Evolutionary conservation across 2,329 filamentous ascomycete genomes (phyloP), one percentile per base, ranked within the genome.

Genomic region (Cercospora sp.): DNA sequence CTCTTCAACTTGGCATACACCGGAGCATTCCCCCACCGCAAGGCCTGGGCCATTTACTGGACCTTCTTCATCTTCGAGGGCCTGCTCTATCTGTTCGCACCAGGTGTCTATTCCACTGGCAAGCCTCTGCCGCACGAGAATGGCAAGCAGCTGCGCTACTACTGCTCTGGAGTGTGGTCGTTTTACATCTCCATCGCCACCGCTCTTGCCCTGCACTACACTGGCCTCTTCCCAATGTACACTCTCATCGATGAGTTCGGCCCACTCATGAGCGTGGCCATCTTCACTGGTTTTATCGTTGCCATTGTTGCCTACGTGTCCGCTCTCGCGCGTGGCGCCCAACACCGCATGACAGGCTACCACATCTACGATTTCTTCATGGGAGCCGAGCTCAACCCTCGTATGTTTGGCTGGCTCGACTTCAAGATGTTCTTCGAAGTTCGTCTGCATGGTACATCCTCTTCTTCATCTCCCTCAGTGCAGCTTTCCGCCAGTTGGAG

Each of bases 341-440:
- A 95, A 77, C 93, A 98, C 80, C 91, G 94, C 71, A 97, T 98
- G 93, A 97, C 93, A 6, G 92, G 91, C 45, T 86, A 89, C 74
- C 87, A 85, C 57, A 82, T 95, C 75, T 94, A 95, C 79, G 92
- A 96, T 82, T 95, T 95, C 81, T 96, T 95, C 84, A 93, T 95
- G 88, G 92, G 92, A 64, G 90, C 91, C 12, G 92, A 96, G 82
- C 85, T 96, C 65, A 95, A 96, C 82, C 92, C 92, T 4, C 87
- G 92, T 73, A 87, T 97, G 74, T 80, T 80, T 77, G 90, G 89
- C 66, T 89, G 92, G 73, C 82, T 96, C 61, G 92, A 96, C 81
- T 92, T 95, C 83, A 96, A 96, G 83, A 95, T 96, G 92, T 97
- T 97, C 82, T 95, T 93, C 77, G 93, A 97, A 80, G 93, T 97